Conservation (phyloP, 768 basidiomycete genomes). For the Hygrophorus pudorinus region DNA sequence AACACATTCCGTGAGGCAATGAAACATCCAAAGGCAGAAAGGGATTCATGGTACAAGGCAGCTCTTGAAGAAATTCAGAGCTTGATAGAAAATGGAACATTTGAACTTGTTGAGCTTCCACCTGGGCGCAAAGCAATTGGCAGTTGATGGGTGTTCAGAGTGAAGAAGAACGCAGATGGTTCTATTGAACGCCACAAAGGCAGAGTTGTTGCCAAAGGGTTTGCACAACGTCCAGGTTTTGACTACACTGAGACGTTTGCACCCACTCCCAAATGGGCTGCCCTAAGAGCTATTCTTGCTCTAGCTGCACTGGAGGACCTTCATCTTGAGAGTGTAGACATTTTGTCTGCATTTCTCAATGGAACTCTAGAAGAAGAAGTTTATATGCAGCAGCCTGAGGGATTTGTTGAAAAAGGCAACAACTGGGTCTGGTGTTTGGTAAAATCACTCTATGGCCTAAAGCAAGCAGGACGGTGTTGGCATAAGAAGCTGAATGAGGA, state of each 20-base stretch:
- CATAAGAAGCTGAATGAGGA: constrained; percentile 20
- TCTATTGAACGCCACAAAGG: constrained; percentile 29
- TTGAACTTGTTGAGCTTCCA: no score
- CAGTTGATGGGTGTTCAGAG: no score
- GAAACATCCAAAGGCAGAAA: no score
- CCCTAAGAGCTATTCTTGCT: constrained; percentile 20
- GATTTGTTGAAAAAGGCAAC: constrained; percentile 11
- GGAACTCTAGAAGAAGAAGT: constrained; percentile 20
- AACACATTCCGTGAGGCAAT: no score
- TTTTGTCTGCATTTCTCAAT: constrained; percentile 24
- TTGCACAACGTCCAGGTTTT: constrained; percentile 25
- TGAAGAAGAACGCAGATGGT: constrained; percentile 32
- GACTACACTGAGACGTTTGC: constrained; percentile 31
- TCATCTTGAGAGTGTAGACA: constrained; percentile 22
- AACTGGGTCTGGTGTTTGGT: constrained; percentile 13
- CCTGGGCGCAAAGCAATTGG: no score
- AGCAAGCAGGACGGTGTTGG: constrained; percentile 30
- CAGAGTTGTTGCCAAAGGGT: constrained; percentile 31
- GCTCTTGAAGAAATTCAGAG: no score
- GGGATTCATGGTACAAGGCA: no score
- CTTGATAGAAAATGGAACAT: no score
- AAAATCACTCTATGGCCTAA: constrained; percentile 33
- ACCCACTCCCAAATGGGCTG: constrained; percentile 9
- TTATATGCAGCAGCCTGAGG: constrained; percentile 24
- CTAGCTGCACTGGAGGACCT: constrained; percentile 20